These are phyloP conservation scores for Dipteronia sinensis DNA, from an alignment of 345 rosid genomes.

Conservation along the genomic window DNA sequence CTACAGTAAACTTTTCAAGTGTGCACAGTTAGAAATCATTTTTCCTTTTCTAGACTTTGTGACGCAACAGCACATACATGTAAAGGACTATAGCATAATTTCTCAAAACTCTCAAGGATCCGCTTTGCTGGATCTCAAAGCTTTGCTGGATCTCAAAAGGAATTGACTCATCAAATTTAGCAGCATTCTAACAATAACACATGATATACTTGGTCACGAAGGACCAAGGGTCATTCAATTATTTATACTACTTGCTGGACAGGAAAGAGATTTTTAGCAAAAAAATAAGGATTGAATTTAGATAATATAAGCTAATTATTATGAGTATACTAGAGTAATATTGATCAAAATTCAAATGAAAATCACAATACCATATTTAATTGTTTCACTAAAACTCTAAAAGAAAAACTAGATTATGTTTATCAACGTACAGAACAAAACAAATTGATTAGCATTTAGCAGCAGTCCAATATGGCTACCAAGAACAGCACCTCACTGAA, in stretches of 20 bases:
- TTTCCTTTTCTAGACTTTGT: background rate
- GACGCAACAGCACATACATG: background rate
- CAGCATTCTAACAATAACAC: background rate
- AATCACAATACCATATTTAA: background rate
- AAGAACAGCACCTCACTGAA: conserved; percentile 75
- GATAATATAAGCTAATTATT: background rate
- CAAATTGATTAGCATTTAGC: background rate
- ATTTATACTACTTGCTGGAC: background rate
- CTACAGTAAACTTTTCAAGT: background rate
- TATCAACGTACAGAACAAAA: background rate
- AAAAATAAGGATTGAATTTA: background rate
- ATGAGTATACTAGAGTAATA: background rate
- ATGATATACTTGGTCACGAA: background rate
- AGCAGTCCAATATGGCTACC: background rate
- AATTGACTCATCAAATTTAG: background rate
- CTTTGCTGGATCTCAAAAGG: too few relatives aligned
- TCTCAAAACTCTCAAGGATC: too few relatives aligned
- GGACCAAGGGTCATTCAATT: conserved; percentile 11
- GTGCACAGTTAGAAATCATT: background rate
- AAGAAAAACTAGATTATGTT: background rate
- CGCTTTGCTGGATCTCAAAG: too few relatives aligned
- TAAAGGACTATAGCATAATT: background rate
- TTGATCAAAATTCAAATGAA: background rate
- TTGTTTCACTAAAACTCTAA: background rate
- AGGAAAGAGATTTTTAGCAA: conserved; percentile 10